phyloP scores from a whole-genome alignment of 257 asterid species.

The Nicotiana noctiflora region DNA sequence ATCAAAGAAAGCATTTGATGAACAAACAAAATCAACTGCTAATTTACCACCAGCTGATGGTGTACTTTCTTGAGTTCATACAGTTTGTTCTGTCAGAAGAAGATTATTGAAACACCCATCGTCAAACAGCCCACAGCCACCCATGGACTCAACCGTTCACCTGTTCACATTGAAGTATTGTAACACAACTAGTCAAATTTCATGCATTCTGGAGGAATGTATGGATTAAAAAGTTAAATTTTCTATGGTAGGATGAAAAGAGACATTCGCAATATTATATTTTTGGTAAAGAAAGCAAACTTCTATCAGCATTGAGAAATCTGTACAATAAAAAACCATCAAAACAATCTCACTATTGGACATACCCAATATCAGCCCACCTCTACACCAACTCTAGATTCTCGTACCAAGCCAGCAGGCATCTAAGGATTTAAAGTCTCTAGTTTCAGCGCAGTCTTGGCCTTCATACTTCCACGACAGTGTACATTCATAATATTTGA shows the following conservation, averaged over 20 bases:
- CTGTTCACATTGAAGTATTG: constrained; percentile 25
- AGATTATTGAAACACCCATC: constrained; percentile 79
- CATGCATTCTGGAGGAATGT: background rate
- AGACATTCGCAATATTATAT: background rate
- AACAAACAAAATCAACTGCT: background rate
- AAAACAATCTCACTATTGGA: too few relatives aligned
- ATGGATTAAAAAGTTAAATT: background rate
- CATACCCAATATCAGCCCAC: too few relatives aligned
- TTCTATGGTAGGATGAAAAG: background rate
- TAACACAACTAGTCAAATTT: background rate
- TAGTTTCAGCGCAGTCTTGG: too few relatives aligned
- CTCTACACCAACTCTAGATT: too few relatives aligned
- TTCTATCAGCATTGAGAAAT: too few relatives aligned
- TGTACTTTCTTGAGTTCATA: background rate
- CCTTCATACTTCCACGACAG: too few relatives aligned
- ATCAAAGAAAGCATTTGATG: background rate
- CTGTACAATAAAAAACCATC: too few relatives aligned
- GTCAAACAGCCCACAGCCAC: constrained; percentile 73
- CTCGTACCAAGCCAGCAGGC: too few relatives aligned
- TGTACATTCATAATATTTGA: too few relatives aligned
- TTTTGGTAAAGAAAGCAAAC: too few relatives aligned
- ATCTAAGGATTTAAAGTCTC: too few relatives aligned
- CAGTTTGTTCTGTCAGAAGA: constrained; percentile 47
- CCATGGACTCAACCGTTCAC: constrained; percentile 95
- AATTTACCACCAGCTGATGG: background rate